These are phyloP conservation scores for Evansstolkia leycettana DNA, from an alignment of 495 filamentous ascomycete genomes.

Conservation along the genomic window DNA sequence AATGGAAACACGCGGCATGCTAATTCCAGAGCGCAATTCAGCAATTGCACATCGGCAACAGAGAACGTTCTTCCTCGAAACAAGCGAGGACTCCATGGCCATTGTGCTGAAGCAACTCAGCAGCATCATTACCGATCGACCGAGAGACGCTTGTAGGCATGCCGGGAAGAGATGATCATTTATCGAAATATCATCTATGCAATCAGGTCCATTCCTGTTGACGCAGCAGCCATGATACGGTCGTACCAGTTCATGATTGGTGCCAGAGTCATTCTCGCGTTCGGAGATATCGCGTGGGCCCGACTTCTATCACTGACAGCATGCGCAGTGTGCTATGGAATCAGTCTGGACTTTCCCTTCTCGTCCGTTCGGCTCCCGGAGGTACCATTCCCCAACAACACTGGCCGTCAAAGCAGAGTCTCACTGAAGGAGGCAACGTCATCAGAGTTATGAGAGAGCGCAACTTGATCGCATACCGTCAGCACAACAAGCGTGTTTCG, in stretches of 20 bases:
- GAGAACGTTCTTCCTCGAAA: conserved; percentile 31
- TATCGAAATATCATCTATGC: conserved; percentile 33
- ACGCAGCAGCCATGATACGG: conserved; percentile 25
- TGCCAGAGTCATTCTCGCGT: conserved; percentile 25
- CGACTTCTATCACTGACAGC: conserved; percentile 30
- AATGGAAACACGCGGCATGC: not conserved
- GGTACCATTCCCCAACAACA: conserved; percentile 21
- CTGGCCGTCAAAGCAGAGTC: conserved; percentile 28
- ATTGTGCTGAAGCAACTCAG: conserved; percentile 29
- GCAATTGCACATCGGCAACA: conserved; percentile 29
- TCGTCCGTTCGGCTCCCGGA: conserved; percentile 13
- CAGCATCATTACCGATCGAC: conserved; percentile 30
- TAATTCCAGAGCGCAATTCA: conserved; percentile 1
- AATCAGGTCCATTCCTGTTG: conserved; percentile 33
- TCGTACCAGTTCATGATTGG: conserved; percentile 35
- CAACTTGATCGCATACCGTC: conserved; percentile 12
- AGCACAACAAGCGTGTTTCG: conserved; percentile 15
- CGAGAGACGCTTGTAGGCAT: conserved; percentile 31
- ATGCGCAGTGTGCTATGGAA: conserved; percentile 33
- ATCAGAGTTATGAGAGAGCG: conserved; percentile 16
- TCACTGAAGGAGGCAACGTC: conserved; percentile 15
- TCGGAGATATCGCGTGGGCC: conserved; percentile 35
- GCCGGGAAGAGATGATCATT: conserved; percentile 35
- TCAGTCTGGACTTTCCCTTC: conserved; percentile 21
- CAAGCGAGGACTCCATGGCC: conserved; percentile 35